Evolutionary conservation across 108 stramenopile genomes (phyloP).

Genomic region (Cylindrotheca closterium): DNA sequence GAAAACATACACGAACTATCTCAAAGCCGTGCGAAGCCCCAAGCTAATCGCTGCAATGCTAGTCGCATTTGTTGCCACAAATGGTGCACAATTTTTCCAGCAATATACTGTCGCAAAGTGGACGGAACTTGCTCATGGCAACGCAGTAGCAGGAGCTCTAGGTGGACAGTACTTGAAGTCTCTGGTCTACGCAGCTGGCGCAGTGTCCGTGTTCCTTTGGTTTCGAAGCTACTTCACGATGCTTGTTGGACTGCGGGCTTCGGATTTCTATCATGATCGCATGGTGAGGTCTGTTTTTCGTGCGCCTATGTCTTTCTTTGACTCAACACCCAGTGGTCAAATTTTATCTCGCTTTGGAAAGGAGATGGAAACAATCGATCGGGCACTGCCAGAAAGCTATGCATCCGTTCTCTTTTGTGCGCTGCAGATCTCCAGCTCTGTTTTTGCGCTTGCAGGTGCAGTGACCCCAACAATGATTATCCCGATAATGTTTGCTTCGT

Average conservation of each 20-base stretch:
- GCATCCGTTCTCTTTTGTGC: slow-evolving; percentile 68
- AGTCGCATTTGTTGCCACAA: slow-evolving; percentile 57
- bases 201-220: slow-evolving; percentile 68
- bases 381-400: slow-evolving; percentile 69
- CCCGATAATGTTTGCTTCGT: slow-evolving; percentile 46
- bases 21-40: slow-evolving; percentile 70
- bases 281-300: slow-evolving; percentile 82
- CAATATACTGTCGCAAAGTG: slow-evolving; percentile 76
- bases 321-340: slow-evolving; percentile 90
- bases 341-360: slow-evolving; percentile 88
- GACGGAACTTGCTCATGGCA: slow-evolving; percentile 59
- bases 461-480: slow-evolving; percentile 63
- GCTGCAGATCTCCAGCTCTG: slow-evolving; percentile 62
- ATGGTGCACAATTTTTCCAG: slow-evolving; percentile 82
- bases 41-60: slow-evolving; percentile 56
- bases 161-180: slow-evolving; percentile 51
- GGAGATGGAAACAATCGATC: slow-evolving; percentile 80
- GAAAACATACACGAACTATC: slow-evolving; percentile 70
- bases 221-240: slow-evolving; percentile 68
- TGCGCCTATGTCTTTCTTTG: slow-evolving; percentile 92
- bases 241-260: slow-evolving; percentile 66
- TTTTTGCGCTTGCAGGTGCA: slow-evolving; percentile 55
- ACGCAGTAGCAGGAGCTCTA: slow-evolving; percentile 48
- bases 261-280: slow-evolving; percentile 54
- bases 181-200: slow-evolving; percentile 67